These are phyloP conservation scores for Hypericum androsaemum DNA, from an alignment of 345 rosid species.

Conservation along the genomic window DNA sequence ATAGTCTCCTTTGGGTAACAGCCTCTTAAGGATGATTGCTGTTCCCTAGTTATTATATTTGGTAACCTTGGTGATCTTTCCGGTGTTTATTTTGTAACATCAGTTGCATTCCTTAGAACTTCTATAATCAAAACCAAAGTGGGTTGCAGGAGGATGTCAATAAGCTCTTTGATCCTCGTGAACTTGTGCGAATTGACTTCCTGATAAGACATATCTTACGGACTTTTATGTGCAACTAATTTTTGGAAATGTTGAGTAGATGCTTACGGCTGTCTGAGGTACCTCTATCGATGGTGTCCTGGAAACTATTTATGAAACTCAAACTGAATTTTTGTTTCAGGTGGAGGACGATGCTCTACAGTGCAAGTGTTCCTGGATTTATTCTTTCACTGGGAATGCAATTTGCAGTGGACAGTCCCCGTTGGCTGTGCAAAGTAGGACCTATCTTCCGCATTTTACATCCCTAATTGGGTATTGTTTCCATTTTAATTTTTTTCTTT, in stretches of 20 bases:
- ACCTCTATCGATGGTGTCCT: background rate
- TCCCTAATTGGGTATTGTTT: slow-evolving; percentile 11
- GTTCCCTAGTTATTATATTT: background rate
- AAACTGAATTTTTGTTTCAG: slow-evolving; percentile 28
- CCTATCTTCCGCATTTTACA: slow-evolving; percentile 1
- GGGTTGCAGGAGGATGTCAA: too few relatives aligned
- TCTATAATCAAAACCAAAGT: too few relatives aligned
- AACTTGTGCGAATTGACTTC: too few relatives aligned
- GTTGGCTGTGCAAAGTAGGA: slow-evolving; percentile 75
- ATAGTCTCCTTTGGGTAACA: slow-evolving; percentile 8
- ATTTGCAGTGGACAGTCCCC: slow-evolving; percentile 75
- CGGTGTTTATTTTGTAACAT: too few relatives aligned
- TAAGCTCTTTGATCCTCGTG: too few relatives aligned
- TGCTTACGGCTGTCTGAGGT: too few relatives aligned
- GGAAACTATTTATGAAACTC: background rate
- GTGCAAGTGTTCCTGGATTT: slow-evolving; percentile 54
- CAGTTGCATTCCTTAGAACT: too few relatives aligned
- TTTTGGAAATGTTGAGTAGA: too few relatives aligned
- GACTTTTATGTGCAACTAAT: too few relatives aligned
- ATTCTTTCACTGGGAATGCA: slow-evolving; percentile 59
- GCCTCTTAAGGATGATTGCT: slow-evolving; percentile 7
- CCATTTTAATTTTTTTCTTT: slow-evolving; percentile 10
- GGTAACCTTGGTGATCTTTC: too few relatives aligned
- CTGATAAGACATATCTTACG: too few relatives aligned
- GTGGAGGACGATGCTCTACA: slow-evolving; percentile 70